These are phyloP conservation scores for Citrus mangshanensis DNA, from an alignment of 345 rosid genomes.

Conservation along the genomic window DNA sequence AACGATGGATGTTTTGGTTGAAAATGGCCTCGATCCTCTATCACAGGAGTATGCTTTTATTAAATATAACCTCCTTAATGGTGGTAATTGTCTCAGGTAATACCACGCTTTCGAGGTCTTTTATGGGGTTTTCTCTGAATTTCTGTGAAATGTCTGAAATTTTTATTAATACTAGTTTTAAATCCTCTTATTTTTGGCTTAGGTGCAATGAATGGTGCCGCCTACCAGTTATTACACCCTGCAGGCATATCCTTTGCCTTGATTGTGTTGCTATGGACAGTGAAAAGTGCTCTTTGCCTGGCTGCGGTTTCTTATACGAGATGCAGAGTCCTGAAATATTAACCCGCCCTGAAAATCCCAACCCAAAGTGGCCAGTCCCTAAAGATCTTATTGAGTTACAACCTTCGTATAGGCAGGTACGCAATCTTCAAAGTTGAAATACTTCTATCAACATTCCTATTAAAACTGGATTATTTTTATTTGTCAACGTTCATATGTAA, in stretches of 20 bases:
- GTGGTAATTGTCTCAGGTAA: constrained; percentile 87
- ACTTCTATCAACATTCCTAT: background rate
- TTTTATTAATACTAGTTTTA: background rate
- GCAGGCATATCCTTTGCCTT: constrained; percentile 89
- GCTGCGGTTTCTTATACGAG: constrained; percentile 75
- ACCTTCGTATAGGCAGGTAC: constrained; percentile 91
- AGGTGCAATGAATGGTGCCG: constrained; percentile 99
- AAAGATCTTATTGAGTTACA: constrained; percentile 96
- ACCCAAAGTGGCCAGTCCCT: constrained; percentile 96
- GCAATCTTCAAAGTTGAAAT: constrained; percentile 11
- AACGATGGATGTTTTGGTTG: constrained; percentile 80
- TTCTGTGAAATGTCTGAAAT: background rate
- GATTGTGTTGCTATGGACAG: constrained; percentile 78
- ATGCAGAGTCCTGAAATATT: constrained; percentile 82
- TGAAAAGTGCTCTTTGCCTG: constrained; percentile 66
- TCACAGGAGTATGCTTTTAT: constrained; percentile 70
- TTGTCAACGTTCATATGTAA: constrained; percentile 6
- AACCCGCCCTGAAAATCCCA: constrained; percentile 92
- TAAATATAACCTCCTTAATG: constrained; percentile 63
- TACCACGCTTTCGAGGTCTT: constrained; percentile 13
- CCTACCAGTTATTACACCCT: constrained; percentile 86
- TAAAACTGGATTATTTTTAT: background rate
- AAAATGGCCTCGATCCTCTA: constrained; percentile 52
- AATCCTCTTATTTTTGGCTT: constrained; percentile 8
- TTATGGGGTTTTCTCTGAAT: background rate